Conservation (phyloP, 495 filamentous ascomycete species). For the Neurospora sp. region DNA sequence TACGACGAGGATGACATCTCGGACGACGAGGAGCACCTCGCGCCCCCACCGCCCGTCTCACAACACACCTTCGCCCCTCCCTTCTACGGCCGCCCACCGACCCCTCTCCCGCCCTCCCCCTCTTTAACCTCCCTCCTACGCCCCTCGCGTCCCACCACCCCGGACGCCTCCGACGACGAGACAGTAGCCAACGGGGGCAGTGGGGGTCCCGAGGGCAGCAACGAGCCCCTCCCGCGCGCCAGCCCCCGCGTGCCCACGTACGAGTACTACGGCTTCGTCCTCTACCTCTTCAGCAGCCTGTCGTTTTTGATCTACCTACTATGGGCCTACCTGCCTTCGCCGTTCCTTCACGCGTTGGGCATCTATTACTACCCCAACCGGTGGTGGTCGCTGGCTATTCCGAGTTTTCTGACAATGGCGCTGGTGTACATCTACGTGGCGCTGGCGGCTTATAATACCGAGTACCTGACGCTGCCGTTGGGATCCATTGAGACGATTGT, state of each 20-base stretch:
- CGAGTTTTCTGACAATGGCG: constrained; percentile 77
- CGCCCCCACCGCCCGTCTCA: constrained; percentile 27
- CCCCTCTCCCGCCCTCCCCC: constrained; percentile 84
- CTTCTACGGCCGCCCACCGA: constrained; percentile 81
- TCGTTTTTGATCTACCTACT: constrained; percentile 83
- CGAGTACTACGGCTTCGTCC: constrained; percentile 97
- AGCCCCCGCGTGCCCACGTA: constrained; percentile 92
- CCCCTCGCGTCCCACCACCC: constrained; percentile 81
- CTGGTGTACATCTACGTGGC: constrained; percentile 92
- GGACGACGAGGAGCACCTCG: constrained; percentile 10
- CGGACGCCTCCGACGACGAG: constrained; percentile 82
- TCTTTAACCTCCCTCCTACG: constrained; percentile 92
- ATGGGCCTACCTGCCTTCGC: constrained; percentile 88
- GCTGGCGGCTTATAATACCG: constrained; percentile 81
- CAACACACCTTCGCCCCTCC: constrained; percentile 68
- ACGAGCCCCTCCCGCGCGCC: constrained; percentile 69
- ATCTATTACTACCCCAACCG: constrained; percentile 95
- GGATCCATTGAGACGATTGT: constrained; percentile 80
- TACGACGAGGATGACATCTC: constrained; percentile 8
- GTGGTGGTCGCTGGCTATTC: constrained; percentile 93
- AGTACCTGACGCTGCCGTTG: constrained; percentile 74
- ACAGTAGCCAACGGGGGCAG: constrained; percentile 42
- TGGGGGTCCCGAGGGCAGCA: neutral
- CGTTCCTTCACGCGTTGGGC: constrained; percentile 83
- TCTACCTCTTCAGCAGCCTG: constrained; percentile 75